Evolutionary conservation across 345 rosid genomes (phyloP), one percentile per base, ranked within the genome.

Genomic region (Gossypium anomalum): DNA sequence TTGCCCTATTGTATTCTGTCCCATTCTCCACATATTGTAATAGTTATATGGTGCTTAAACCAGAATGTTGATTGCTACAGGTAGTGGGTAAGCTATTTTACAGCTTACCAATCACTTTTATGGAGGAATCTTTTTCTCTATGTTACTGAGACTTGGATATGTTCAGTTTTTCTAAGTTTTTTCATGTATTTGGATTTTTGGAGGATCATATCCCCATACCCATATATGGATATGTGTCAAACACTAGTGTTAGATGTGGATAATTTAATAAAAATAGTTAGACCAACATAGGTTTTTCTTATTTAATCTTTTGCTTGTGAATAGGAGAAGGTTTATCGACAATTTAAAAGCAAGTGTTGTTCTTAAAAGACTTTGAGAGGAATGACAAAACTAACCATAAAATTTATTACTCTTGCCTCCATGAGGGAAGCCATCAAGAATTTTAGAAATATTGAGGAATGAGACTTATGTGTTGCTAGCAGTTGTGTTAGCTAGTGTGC

Each of bases 241-340:
- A 29, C 34, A 29, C 34, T 3, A 29, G 5, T 29, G 34, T 3
- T 29, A 29, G 5, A 29, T 29, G 34, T 29, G 34, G 34, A 29
- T 29, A 29, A 1, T 29, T 29, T 3, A 29, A 29, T 29, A 29
- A 29, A 29, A 29, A 29, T 29, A 29, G 1, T 29, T 29, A 5
- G 34, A 29, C 5, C 4, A 29, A 29, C 34, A 29, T 0, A 29
- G 5, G 5, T 29, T 29, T 29, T 29, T 29, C 34, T 29, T 29
- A 29, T 70, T 44, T 68, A 22, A 57, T 29, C 19, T 73, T 56
- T 25, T 25, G 38, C 20, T 43, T 63, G 55, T 71, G 55, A 78
- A 83, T 80, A 90, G 90, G 92, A 85, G 58, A 86, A 83, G 76
- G 75, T 87, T 73, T 91, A 91, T 75, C 80, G 92, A 88, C 13